Evolutionary conservation across 2,329 filamentous ascomycete genomes (phyloP).

Genomic region (Penicillium sp.): DNA sequence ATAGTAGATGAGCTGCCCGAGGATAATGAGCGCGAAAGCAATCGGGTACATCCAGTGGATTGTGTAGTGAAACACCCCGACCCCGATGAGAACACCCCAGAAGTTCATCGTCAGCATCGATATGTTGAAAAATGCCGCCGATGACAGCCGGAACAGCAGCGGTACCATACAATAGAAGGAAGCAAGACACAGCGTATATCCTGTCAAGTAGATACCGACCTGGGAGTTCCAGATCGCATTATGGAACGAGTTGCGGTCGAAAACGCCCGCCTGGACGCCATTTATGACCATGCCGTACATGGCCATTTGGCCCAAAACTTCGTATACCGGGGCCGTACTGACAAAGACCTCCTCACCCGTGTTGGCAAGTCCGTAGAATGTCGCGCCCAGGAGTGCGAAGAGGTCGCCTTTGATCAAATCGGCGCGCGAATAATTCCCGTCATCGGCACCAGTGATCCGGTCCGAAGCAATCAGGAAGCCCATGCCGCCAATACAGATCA

Average conservation of each 20-base stretch:
- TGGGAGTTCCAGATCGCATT: slow-evolving; percentile 56
- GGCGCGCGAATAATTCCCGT: slow-evolving; percentile 47
- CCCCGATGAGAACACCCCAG: slow-evolving; percentile 90
- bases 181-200: slow-evolving; percentile 73
- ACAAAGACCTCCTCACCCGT: slow-evolving; percentile 93
- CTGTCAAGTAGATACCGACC: slow-evolving; percentile 71
- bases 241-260: slow-evolving; percentile 68
- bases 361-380: slow-evolving; percentile 83
- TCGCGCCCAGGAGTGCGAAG: slow-evolving; percentile 80
- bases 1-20: slow-evolving; percentile 81
- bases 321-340: slow-evolving; percentile 77
- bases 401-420: slow-evolving; percentile 71
- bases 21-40: slow-evolving; percentile 83
- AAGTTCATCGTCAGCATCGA: slow-evolving; percentile 89
- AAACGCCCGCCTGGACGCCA: slow-evolving; percentile 80
- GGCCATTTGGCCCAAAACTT: slow-evolving; percentile 83
- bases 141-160: slow-evolving; percentile 77
- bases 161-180: slow-evolving; percentile 85
- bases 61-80: slow-evolving; percentile 68
- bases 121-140: slow-evolving; percentile 93
- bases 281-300: slow-evolving; percentile 86
- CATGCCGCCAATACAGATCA: slow-evolving; percentile 84
- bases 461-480: slow-evolving; percentile 79
- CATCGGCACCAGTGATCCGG: slow-evolving; percentile 67
- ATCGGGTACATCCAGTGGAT: slow-evolving; percentile 91